Evolutionary conservation across 2,329 filamentous ascomycete genomes (phyloP), one percentile per base, ranked within the genome.

Genomic region (Talaromyces sp.): DNA sequence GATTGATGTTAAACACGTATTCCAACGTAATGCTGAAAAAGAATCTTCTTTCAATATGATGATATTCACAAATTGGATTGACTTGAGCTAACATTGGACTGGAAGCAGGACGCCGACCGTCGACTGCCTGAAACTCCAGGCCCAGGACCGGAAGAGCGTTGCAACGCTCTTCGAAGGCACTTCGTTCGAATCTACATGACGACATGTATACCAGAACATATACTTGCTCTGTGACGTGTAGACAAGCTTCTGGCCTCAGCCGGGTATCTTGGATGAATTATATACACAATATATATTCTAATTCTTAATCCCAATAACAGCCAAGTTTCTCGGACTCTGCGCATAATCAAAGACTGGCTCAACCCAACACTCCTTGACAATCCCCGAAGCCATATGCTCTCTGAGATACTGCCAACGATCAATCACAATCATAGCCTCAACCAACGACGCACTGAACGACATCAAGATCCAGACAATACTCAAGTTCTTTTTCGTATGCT

Each of bases 391-490:
- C 41, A 60, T 54, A 52, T 96, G 89, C 75, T 99, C 93, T 59
- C 79, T 82, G 64, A 99, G 77, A 75, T 87, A 99, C 61, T 89
- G 77, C 89, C 91, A 99, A 46, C 94, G 82, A 78, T 99, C 94
- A 46, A 88, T 84, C 53, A 96, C 91, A 66, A 99, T 93, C 60
- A 95, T 78, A 33, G 91, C 90, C 77, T 99, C 94, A 2, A 95
- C 86, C 3, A 96, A 88, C 19, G 85, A 85, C 2, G 93, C 92
- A 71, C 91, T 95, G 67, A 96, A 97, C 1, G 94, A 92, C 93
- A 99, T 99, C 66, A 99, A 73, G 64, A 85, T 91, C 94, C 94
- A 99, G 60, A 95, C 84, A 7, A 95, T 82, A 67, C 88, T 91
- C 39, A 99, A 76, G 68, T 97, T 88, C 65, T 91, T 89, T 76